Base-by-base conservation (phyloP, 1,284 basidiomycete genomes). In the Melampsora americana region DNA sequence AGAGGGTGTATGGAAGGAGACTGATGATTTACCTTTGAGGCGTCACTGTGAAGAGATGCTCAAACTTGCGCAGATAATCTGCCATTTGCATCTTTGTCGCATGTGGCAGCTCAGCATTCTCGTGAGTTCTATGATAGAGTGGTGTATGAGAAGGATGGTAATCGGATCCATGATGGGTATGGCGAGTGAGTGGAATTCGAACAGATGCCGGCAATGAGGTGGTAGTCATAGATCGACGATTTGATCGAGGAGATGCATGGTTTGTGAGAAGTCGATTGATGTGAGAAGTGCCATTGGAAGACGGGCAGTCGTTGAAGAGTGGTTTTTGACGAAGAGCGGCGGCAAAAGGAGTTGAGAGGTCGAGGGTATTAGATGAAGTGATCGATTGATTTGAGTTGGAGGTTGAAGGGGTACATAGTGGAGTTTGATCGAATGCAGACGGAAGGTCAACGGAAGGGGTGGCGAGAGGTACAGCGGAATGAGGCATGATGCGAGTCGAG, bases 31-130 rank as follows among this genome's bases (percentile, higher is more conserved):
- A 73, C 79, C 93, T 85, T 83, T 94, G 93, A 18, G 94, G 92
- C 1, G 92, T 94, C 78, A 97, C 85, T 77, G 89, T 90, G 83
- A 92, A 92, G 67, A 77, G 73, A 56, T 80, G 78, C 65, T 82
- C 81, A 66, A 80, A 77, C 75, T 79, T 79, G 60, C 72, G 75
- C 48, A 80, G 77, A 74, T 78, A 79, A 69, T 80, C 78, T 28
- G 79, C 79, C 77, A 81, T 79, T 61, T 72, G 69, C 69, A 72
- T 72, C 35, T 72, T 72, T 16, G 69, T 72, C 11, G 69, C 69
- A 65, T 73, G 70, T 30, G 70, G 70, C 1, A 73, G 62, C 65
- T 73, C 56, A 14, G 61, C 70, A 66, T 73, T 73, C 44, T 73
- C 61, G 66, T 73, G 70, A 35, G 70, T 73, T 59, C 70, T 73